Evolutionary conservation across 2,329 filamentous ascomycete genomes (phyloP), one percentile per base, ranked within the genome.

Genomic region (Ceratocystiopsis minuta): DNA sequence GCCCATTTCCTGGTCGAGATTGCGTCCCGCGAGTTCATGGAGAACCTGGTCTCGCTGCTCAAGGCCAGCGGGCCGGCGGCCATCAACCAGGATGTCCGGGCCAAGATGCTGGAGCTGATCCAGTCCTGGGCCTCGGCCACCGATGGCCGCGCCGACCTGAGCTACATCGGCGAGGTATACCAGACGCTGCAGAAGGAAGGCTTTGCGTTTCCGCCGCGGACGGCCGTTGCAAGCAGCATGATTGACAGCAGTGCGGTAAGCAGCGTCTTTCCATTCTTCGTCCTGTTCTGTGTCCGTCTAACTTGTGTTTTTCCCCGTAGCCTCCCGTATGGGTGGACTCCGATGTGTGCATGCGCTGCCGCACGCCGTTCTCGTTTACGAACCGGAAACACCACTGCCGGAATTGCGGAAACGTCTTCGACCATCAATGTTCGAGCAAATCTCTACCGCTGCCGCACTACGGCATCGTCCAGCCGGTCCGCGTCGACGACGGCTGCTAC

Each of bases 351-450:
- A 95, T 98, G 86, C 80, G 90, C 56, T 98, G 90, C 59, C 78
- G 90, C 51, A 95, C 88, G 13, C 64, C 85, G 16, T 98, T 98
- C 54, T 95, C 85, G 38, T 95, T 98, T 55, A 98, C 88, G 43
- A 98, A 98, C 59, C 79, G 90, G 54, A 98, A 96, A 57, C 90
- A 98, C 57, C 90, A 98, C 59, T 98, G 90, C 55, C 78, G 90
- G 50, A 98, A 98, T 59, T 98, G 90, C 55, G 90, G 90, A 40
- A 94, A 90, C 60, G 90, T 93, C 53, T 98, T 98, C 57, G 92
- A 94, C 56, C 85, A 88, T 49, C 79, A 90, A 53, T 98, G 90
- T 56, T 96, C 88, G 14, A 79, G 75, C 64, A 96, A 96, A 63
- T 76, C 72, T 17, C 70, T 94, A 35, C 80, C 90, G 6, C 66